Conservation (phyloP, 2,329 filamentous ascomycete genomes). For the Fusarium odoratissimum region DNA sequence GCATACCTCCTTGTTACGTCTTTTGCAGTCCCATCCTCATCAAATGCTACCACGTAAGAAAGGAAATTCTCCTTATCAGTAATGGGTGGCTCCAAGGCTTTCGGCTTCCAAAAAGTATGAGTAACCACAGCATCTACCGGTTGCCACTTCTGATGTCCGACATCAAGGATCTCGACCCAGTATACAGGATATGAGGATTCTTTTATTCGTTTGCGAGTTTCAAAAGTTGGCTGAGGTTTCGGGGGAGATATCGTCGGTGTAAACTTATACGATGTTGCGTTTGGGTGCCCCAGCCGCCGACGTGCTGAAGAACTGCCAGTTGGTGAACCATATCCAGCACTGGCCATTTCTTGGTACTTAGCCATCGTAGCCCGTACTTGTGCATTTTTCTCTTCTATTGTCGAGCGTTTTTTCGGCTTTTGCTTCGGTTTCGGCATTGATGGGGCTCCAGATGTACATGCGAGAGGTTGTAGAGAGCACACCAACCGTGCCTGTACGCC, state of each 20-base stretch:
- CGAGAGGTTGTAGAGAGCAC: conserved; percentile 87
- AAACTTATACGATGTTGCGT: conserved; percentile 64
- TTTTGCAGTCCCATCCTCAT: conserved; percentile 78
- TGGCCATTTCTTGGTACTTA: conserved; percentile 52
- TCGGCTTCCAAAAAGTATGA: conserved; percentile 77
- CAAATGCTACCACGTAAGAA: conserved; percentile 87
- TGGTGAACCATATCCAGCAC: conserved; percentile 45
- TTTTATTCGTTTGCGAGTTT: conserved; percentile 59
- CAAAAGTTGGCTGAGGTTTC: conserved; percentile 47
- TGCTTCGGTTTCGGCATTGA: conserved; percentile 56
- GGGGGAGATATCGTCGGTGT: conserved; percentile 57
- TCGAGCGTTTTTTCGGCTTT: conserved; percentile 42
- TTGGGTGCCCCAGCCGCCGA: conserved; percentile 64
- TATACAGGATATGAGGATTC: conserved; percentile 87
- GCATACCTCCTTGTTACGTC: conserved; percentile 91
- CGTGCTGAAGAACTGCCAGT: conserved; percentile 54
- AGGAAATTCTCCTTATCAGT: conserved; percentile 81
- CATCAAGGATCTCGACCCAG: conserved; percentile 93
- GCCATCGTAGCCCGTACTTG: conserved; percentile 55
- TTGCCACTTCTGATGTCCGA: conserved; percentile 90
- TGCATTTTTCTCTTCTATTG: conserved; percentile 49
- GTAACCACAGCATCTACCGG: conserved; percentile 88
- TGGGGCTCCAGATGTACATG: conserved; percentile 70
- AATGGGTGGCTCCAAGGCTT: conserved; percentile 83
- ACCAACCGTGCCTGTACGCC: conserved; percentile 86